A percentile compares a stretch with the other conserved stretches of the same genome.
Conservation (phyloP, 2,329 filamentous ascomycete species). For the Hirsutella minnesotensis region DNA sequence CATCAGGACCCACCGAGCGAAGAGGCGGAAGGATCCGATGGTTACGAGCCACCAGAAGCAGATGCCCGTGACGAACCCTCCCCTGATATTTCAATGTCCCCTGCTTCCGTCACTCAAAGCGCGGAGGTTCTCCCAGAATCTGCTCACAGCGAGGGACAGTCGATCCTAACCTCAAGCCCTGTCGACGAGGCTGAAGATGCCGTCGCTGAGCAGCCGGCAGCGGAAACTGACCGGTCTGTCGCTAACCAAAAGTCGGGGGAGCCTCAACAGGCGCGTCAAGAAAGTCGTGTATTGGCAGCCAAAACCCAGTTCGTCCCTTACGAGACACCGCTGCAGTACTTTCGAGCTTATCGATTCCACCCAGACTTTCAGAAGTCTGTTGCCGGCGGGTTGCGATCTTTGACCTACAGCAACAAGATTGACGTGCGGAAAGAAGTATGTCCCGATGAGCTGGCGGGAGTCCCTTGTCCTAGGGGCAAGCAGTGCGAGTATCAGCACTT, state of each 20-base stretch:
- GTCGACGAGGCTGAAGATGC: too few relatives aligned
- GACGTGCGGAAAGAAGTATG: constrained; percentile 65
- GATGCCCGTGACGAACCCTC: constrained; percentile 3
- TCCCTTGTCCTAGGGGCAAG: constrained; percentile 57
- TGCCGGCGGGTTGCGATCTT: constrained; percentile 67
- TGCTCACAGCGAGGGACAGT: too few relatives aligned
- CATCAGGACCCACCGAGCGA: constrained; percentile 26
- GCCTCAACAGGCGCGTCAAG: constrained; percentile 9
- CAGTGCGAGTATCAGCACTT: constrained; percentile 76
- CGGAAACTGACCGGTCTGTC: too few relatives aligned
- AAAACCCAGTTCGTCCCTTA: constrained; percentile 45
- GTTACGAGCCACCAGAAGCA: constrained; percentile 43
- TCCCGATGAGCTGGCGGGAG: constrained; percentile 58
- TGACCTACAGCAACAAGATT: constrained; percentile 90
- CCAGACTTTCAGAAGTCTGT: constrained; percentile 60
- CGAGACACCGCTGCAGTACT: constrained; percentile 68
- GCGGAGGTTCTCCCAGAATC: too few relatives aligned
- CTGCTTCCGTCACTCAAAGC: too few relatives aligned
- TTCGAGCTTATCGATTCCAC: constrained; percentile 85
- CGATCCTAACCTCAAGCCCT: too few relatives aligned
- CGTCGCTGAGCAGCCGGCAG: too few relatives aligned
- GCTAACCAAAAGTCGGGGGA: constrained; percentile 6
- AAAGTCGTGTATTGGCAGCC: background rate
- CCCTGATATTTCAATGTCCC: background rate
- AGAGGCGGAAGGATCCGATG: constrained; percentile 29